Base-by-base conservation (phyloP, 1,284 basidiomycete genomes). In the Moniliophthora roreri region DNA sequence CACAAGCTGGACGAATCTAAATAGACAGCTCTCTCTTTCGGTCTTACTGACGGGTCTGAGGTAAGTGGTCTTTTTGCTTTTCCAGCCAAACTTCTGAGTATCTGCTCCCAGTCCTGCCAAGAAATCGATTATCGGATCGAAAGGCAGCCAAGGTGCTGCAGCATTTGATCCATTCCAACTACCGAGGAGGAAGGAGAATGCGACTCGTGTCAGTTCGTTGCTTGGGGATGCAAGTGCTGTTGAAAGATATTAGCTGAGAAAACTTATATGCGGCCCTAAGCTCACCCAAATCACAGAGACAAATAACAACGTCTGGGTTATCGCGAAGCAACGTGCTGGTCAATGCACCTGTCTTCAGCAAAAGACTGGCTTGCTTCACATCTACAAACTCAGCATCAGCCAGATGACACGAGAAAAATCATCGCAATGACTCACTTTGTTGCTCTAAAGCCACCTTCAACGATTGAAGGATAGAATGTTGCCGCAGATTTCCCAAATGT, bases 1-100 rank as follows among this genome's bases (percentile, higher is more conserved):
- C 9, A 83, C 52, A 8, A 84, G 65, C n/a, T 62, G 52, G 16
- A 82, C 60, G 32, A 86, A 58, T 15, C 75, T 73, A 58, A 67
- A 67, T 18, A 81, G 53, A 21, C 70, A 60, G 20, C 34, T 26
- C 21, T 55, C 53, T 24, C 51, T 45, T 28, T 53, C 42, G n/a
- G 23, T 24, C 11, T 41, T 18, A 10, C 23, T 50, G 36, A 46
- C 18, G 28, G 13, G 41, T 35, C 18, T n/a, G n/a, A n/a, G n/a
- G n/a, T n/a, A 16, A 28, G 21, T 7, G 11, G 16, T 18, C 23
- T 18, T 35, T 23, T 7, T 23, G 18, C 18, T 26, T 9, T 24
- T 24, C 37, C 36, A 34, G 16, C 7, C 39, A 52, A 34, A 28
- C 44, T 34, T 11, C 53, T 15, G 6, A 48, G 13, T 21, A 15